Percentiles rank a stretch among this genome's conserved stretches.
Evolutionary conservation across 2,329 filamentous ascomycete genomes (phyloP).

Genomic region (Pestalotiopsis fici): DNA sequence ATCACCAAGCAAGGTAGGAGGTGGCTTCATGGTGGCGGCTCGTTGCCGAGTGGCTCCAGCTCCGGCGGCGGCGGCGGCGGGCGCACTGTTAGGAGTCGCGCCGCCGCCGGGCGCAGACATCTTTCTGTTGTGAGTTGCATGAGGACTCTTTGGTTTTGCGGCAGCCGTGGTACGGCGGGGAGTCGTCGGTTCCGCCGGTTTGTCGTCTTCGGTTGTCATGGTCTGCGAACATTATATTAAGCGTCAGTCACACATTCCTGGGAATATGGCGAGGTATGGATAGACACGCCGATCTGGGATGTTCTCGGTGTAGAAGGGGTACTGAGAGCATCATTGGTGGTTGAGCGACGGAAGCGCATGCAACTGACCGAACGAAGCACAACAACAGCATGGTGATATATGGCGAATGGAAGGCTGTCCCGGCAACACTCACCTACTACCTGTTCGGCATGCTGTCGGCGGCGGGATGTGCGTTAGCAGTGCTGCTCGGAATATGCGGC

Average conservation of each 20-base stretch:
- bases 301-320: constrained; percentile 6
- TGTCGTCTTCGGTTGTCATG: constrained; percentile 32
- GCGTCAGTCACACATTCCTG: constrained; percentile 22
- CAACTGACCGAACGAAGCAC: constrained; percentile 9
- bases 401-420: background rate
- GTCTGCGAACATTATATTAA: constrained; percentile 19
- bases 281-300: constrained; percentile 13
- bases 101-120: constrained; percentile 18
- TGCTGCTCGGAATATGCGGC: background rate
- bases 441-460: constrained; percentile 12
- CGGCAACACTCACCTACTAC: constrained; percentile 8
- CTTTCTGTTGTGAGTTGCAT: constrained; percentile 15
- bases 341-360: constrained; percentile 14
- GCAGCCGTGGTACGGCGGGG: constrained; percentile 14
- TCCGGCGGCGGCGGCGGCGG: constrained; percentile 12
- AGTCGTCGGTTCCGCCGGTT: constrained; percentile 25
- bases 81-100: constrained; percentile 20
- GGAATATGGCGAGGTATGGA: constrained; percentile 7
- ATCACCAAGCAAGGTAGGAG: constrained; percentile 28
- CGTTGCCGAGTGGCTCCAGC: constrained; percentile 22
- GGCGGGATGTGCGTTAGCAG: background rate
- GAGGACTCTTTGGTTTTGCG: constrained; percentile 18
- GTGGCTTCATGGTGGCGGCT: constrained; percentile 24
- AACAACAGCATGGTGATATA: background rate
- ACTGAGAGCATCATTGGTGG: constrained; percentile 16